Base-by-base conservation (phyloP, 805 yeast species). In the Yarrowia sp. region DNA sequence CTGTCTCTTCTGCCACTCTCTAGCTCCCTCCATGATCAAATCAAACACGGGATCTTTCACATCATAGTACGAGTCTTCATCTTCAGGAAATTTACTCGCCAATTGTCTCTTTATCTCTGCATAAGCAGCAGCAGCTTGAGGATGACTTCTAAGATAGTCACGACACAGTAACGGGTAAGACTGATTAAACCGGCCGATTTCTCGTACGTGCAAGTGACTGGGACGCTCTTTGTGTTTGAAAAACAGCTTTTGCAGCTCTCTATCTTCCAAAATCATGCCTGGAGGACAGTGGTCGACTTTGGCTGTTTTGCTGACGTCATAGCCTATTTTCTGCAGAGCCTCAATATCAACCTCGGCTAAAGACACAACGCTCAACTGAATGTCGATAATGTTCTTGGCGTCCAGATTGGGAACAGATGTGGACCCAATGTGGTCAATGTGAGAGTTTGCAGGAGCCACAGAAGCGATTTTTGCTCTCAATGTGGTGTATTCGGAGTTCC, bases 251-350 rank as follows among this genome's bases (percentile, higher is more conserved):
- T 8, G 6, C 36, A 53, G 45, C 60, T 53, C 36, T 5, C n/a
- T 11, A 3, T 14, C 35, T 2, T 14, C 28, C 3, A 53, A 3
- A 0, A 4, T 11, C 35, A 28, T 33, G 4, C 60, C 60, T 6
- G 60, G 60, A 38, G 60, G 60, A 39, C 60, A 53, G 15, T 53
- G 60, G 15, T 53, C 60, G n/a, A 53, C 45, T 7, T 53, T 53
- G 8, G 28, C 22, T 4, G 18, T 32, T 7, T 11, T 10, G 28
- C 60, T 53, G 14, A 22, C 36, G 13, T 14, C 28, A 45, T 39
- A 53, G 13, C 60, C 60, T 28, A 53, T 28, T 14, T 4, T 11
- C 14, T 9, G 10, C 8, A 51, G 33, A 4, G 11, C 9, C 11
- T 35, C 58, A 13, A 51, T 14, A 15, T 51, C 44, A 18, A 51